Evolutionary conservation across 345 rosid genomes (phyloP), one percentile per base, ranked within the genome.

Genomic region (Ceriops zippeliana): DNA sequence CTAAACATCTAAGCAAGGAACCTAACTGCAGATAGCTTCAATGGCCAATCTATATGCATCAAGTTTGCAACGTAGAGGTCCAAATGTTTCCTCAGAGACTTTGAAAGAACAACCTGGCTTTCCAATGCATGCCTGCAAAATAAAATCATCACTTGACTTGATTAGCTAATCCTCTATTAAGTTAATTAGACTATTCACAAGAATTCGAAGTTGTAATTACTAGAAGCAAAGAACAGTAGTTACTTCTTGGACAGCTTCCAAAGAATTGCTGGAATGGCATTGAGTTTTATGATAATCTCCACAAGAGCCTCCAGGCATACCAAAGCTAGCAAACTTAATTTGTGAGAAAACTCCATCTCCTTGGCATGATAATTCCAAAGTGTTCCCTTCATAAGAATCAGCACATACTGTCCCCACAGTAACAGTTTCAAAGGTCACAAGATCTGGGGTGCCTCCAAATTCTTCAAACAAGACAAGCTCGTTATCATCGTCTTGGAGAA

Each of bases 251-350:
- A 75, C 73, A 2, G 63, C 65, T 11, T 65, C 4, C 15, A 35
- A 11, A 26, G 73, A 67, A 0, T 42, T 42, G 0, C 47, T 56
- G 17, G 80, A 58, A 67, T 78, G 81, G 64, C 88, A 82, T 20
- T 62, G 69, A 13, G 81, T 81, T 17, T 68, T 69, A 11, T 60
- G 59, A n/a, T 83, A 85, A 22, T 79, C 52, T 22, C 91, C 87
- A 51, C 89, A 83, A 5, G 54, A 32, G 1, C 89, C 89, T 10
- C 15, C 9, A 1, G 86, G 84, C 21, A 73, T 74, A 20, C 95
- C 95, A 56, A 82, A 87, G 71, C 85, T 89, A 2, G 88, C 85
- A 31, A 85, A 89, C 24, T 63, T 73, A 9, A 87, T 79, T 0
- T 79, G 69, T 1, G 87, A 67, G 30, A 87, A 70, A 0, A 53